A percentile compares a stretch with the other conserved stretches of the same genome.
Evolutionary conservation across 805 yeast species (phyloP).

Genomic region (Kazachstania psychrophila): DNA sequence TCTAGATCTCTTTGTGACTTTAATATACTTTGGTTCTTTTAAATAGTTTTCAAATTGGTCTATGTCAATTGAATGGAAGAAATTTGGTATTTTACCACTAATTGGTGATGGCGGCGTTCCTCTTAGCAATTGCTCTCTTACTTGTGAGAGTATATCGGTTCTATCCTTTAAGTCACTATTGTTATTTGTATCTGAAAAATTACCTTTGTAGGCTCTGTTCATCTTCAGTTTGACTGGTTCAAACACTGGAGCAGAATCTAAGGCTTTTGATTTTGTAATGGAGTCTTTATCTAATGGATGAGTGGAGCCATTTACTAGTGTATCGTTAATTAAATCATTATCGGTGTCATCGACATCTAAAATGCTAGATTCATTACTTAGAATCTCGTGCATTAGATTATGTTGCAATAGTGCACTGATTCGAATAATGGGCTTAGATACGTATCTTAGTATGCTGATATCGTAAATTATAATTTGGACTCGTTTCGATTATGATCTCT

Average conservation of each 20-base stretch:
- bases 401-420: neutral
- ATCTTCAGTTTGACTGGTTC: constrained; percentile 1
- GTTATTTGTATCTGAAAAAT: neutral
- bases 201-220: no score
- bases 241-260: neutral
- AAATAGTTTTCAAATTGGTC: constrained; percentile 36
- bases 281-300: no score
- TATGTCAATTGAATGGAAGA: constrained; percentile 27
- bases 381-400: neutral
- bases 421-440: no score
- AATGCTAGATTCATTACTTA: neutral
- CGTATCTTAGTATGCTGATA: no score
- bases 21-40: constrained; percentile 47
- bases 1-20: constrained; percentile 39
- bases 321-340: neutral
- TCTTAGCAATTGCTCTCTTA: constrained; percentile 11
- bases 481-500: no score
- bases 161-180: neutral
- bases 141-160: constrained; percentile 9
- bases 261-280: no score
- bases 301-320: no score
- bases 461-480: no score
- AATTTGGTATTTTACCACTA: neutral
- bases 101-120: neutral
- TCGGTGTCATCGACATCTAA: neutral